Base-by-base conservation (phyloP, 306 rosid species). In the Pachyrhizus erosus region DNA sequence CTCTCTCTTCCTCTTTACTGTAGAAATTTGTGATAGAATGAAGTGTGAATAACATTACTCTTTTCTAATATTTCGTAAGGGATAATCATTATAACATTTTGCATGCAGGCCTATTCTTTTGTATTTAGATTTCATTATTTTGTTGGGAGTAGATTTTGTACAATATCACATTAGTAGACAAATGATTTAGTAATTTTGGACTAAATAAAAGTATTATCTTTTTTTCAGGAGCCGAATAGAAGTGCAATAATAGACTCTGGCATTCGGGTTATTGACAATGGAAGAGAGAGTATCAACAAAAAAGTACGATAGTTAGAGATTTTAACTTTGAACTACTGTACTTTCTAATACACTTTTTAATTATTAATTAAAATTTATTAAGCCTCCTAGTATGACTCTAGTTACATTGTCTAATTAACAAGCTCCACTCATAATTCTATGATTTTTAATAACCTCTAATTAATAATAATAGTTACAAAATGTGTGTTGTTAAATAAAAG, bases 211-310 rank as follows among this genome's bases (percentile, higher is more conserved):
- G 15, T 49, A 21, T 57, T 61, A 66, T 20, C 54, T 73, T 85
- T 81, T 73, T 85, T 81, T 58, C 93, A 94, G 97, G 91, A 88
- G 84, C 90, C 98, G 40, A 79, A 80, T 72, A 91, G 91, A 86
- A 92, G 94, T 86, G 93, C 97, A 62, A 72, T 90, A 71, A 90
- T 92, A 64, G 97, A 94, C 80, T 87, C 88, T 67, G 83, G 81
- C 43, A 84, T 92, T 80, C 88, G 91, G 20, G 92, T 89, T 64
- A 84, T 88, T 0, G 97, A 91, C 83, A 83, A 90, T 80, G 98
- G 97, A 85, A 90, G 93, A 79, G 94, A 91, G 64, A 91, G 86
- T 72, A 88, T 88, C 72, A 77, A 83, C 77, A 89, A 76, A 87
- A 92, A 87, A 61, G 98, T 92, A 92, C 49, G 88, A 82, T 46